Conservation (phyloP, 129 eudicot species). For the Heracleum sosnowskyi region DNA sequence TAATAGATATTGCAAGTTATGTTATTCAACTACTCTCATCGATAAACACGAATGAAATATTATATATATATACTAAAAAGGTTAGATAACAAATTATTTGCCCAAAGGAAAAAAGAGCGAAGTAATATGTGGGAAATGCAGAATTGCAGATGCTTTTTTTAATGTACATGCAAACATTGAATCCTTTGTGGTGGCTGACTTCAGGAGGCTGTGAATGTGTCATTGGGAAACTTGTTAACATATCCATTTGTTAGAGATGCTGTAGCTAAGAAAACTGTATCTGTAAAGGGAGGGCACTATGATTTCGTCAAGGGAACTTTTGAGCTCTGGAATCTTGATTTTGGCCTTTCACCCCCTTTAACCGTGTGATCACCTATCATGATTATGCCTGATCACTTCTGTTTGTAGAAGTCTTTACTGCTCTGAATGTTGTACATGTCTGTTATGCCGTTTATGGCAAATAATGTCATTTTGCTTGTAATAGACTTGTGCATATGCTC, state of each 20-base stretch:
- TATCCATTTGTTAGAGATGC: slow-evolving; percentile 86
- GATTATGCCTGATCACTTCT: background rate
- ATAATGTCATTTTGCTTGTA: background rate
- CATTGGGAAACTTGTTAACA: slow-evolving; percentile 71
- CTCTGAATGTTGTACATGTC: slow-evolving; percentile 6
- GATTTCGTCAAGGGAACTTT: slow-evolving; percentile 79
- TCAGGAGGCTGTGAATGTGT: slow-evolving; percentile 98
- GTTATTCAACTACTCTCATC: no score
- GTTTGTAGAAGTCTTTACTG: background rate
- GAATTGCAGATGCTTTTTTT: background rate
- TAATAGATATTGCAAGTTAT: no score
- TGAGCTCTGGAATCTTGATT: slow-evolving; percentile 79
- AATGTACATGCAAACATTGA: slow-evolving; percentile 1
- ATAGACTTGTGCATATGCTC: background rate
- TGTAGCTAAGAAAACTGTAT: slow-evolving; percentile 44
- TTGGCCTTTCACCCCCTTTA: slow-evolving; percentile 42
- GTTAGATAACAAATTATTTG: no score
- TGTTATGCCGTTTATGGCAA: background rate
- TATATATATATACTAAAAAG: no score
- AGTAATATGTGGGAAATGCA: background rate
- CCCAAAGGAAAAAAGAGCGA: background rate
- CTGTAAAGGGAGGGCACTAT: slow-evolving; percentile 78
- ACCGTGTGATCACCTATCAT: slow-evolving; percentile 11
- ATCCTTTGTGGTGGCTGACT: slow-evolving; percentile 5
- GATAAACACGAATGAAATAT: no score